A percentile compares a stretch with the other conserved stretches of the same genome.
These are phyloP conservation scores for Anthracocystis walkeri DNA, from an alignment of 1,284 basidiomycete species.

Conservation along the genomic window DNA sequence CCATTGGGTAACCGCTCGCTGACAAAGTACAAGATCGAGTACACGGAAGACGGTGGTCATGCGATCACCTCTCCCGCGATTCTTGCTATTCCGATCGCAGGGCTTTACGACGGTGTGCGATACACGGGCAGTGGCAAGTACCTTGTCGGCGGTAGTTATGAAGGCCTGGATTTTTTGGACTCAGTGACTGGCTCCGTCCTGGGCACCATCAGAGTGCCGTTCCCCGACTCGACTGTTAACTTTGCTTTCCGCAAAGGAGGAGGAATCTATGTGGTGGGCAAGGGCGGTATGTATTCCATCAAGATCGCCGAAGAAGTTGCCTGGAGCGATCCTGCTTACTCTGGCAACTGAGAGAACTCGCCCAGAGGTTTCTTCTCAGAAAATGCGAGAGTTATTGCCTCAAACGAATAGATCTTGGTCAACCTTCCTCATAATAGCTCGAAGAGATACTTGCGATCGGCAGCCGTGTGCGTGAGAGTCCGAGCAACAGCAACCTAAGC, in stretches of 20 bases:
- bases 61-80: not conserved
- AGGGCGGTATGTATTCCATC: not conserved
- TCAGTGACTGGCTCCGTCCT: not conserved
- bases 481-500: no score
- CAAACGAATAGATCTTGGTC: no score
- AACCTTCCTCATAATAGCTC: no score
- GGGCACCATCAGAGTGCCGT: not conserved
- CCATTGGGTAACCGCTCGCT: not conserved
- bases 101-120: not conserved
- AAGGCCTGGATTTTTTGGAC: not conserved
- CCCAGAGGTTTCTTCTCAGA: no score
- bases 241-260: slow-evolving; percentile 5
- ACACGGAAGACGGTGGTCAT: not conserved
- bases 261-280: slow-evolving; percentile 1
- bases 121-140: not conserved
- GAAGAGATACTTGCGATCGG: no score
- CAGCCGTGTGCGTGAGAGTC: no score
- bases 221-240: not conserved
- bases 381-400: no score
- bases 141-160: not conserved
- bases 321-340: not conserved
- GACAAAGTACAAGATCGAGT: not conserved
- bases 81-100: not conserved
- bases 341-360: no score
- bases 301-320: not conserved